Percentiles rank a stretch among this genome's conserved stretches.
Evolutionary conservation across 495 filamentous ascomycete genomes (phyloP).

Genomic region (Chaetomium fimeti): DNA sequence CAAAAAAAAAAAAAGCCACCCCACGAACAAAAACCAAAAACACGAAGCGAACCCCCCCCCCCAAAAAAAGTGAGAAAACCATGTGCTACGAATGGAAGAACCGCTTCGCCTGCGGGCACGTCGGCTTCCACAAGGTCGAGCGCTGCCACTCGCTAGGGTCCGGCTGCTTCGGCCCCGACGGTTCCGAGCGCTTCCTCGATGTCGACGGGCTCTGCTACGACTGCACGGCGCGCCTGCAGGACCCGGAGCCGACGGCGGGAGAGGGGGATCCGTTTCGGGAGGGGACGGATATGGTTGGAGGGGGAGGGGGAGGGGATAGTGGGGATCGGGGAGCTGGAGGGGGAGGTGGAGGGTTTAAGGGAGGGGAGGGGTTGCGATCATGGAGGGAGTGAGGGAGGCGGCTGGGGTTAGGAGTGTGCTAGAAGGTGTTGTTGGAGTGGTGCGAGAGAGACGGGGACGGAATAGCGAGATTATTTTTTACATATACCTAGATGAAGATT

Average conservation of each 20-base stretch:
- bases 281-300: not conserved
- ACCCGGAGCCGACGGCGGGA: not conserved
- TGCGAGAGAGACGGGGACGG: no score
- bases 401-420: no score
- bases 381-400: no score
- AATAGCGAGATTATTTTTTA: no score
- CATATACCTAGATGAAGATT: no score
- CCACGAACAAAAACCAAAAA: no score
- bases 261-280: not conserved
- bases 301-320: no score
- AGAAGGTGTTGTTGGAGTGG: no score
- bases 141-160: not conserved
- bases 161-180: slow-evolving; percentile 15
- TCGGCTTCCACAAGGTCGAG: slow-evolving; percentile 12
- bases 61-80: not conserved
- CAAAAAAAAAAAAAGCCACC: no score
- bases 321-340: no score
- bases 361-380: no score
- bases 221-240: not conserved
- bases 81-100: slow-evolving; percentile 20
- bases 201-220: slow-evolving; percentile 13
- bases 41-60: not conserved
- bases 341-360: no score
- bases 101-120: slow-evolving; percentile 16
- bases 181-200: not conserved